These are phyloP conservation scores for Apiospora pterosperma DNA, from an alignment of 2,329 filamentous ascomycete species.

Conservation along the genomic window DNA sequence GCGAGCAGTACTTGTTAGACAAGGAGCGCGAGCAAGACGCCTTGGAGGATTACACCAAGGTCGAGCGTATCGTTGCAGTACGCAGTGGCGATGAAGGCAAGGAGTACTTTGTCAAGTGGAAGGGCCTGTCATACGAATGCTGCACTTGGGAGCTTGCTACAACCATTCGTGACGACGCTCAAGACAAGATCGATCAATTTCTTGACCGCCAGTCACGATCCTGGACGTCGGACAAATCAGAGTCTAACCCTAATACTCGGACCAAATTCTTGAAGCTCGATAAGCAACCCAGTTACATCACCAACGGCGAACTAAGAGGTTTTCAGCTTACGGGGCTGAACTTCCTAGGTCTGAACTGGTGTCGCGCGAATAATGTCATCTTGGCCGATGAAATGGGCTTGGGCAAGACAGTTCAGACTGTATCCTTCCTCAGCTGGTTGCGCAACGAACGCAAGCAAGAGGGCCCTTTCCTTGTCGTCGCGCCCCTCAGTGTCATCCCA, in stretches of 20 bases:
- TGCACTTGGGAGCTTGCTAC: slow-evolving; percentile 89
- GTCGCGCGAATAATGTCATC: slow-evolving; percentile 89
- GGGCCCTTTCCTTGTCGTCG: slow-evolving; percentile 95
- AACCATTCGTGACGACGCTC: slow-evolving; percentile 73
- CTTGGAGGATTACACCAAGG: slow-evolving; percentile 83
- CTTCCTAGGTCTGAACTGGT: slow-evolving; percentile 96
- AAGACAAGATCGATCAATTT: slow-evolving; percentile 88
- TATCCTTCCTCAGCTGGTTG: slow-evolving; percentile 95
- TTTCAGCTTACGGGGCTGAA: slow-evolving; percentile 95
- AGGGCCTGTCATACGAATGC: slow-evolving; percentile 85
- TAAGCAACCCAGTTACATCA: slow-evolving; percentile 81
- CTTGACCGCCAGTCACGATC: slow-evolving; percentile 78
- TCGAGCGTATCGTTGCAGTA: slow-evolving; percentile 86
- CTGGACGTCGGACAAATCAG: slow-evolving; percentile 74
- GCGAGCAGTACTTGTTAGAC: slow-evolving; percentile 93
- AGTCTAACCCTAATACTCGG: slow-evolving; percentile 73
- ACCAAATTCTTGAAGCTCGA: slow-evolving; percentile 70
- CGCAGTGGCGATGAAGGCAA: slow-evolving; percentile 75
- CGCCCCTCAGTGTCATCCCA: slow-evolving; percentile 93
- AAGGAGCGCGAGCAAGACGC: slow-evolving; percentile 87
- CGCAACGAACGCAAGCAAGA: slow-evolving; percentile 86
- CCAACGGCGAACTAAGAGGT: slow-evolving; percentile 78
- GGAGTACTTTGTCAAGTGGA: slow-evolving; percentile 97
- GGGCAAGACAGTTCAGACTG: slow-evolving; percentile 96
- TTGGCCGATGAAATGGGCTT: slow-evolving; percentile 98